Conservation (phyloP, 2,329 filamentous ascomycete species). For the Colletotrichum karsti region DNA sequence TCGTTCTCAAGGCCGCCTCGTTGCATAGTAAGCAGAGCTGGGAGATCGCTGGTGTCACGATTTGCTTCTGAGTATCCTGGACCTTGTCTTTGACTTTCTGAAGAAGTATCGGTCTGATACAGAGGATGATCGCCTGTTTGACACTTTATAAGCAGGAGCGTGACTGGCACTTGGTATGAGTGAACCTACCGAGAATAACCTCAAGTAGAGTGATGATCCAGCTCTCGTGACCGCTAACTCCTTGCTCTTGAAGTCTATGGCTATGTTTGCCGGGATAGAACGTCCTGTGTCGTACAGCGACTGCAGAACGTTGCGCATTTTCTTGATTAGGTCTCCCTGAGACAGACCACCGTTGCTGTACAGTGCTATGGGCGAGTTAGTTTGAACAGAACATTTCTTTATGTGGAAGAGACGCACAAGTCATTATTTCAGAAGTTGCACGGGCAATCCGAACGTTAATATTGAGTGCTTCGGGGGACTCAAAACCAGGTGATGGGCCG, state of each 20-base stretch:
- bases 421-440: slow-evolving; percentile 38
- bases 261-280: slow-evolving; percentile 34
- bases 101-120: slow-evolving; percentile 36
- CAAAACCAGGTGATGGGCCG: slow-evolving; percentile 34
- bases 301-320: slow-evolving; percentile 32
- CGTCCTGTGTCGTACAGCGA: slow-evolving; percentile 33
- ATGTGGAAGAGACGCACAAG: slow-evolving; percentile 27
- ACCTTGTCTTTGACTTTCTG: slow-evolving; percentile 40
- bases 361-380: slow-evolving; percentile 28
- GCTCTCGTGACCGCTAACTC: slow-evolving; percentile 33
- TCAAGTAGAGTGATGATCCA: slow-evolving; percentile 36
- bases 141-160: neutral
- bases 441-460: slow-evolving; percentile 38
- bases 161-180: neutral
- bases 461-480: slow-evolving; percentile 34
- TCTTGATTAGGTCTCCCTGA: slow-evolving; percentile 35
- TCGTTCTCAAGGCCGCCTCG: slow-evolving; percentile 37
- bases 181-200: slow-evolving; percentile 35
- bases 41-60: slow-evolving; percentile 28
- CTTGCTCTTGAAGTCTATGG: slow-evolving; percentile 34
- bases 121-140: slow-evolving; percentile 38
- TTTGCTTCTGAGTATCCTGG: slow-evolving; percentile 28
- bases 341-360: slow-evolving; percentile 35
- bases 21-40: slow-evolving; percentile 35
- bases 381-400: neutral